Evolutionary conservation across 2,329 filamentous ascomycete genomes (phyloP), one percentile per base, ranked within the genome.

Genomic region (Arthrobotrys entomopaga): DNA sequence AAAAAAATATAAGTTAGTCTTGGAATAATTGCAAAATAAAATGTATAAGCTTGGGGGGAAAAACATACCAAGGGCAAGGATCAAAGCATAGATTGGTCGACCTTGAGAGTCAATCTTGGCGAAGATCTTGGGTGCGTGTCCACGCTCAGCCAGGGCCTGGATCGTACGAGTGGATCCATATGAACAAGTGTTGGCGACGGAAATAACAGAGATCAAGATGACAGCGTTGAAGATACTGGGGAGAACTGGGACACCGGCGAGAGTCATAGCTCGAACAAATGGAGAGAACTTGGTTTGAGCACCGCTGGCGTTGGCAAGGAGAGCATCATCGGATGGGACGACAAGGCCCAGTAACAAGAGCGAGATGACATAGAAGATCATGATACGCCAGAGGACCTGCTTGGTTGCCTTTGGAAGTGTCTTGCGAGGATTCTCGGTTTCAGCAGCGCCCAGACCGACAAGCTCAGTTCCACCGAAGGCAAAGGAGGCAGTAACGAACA

Each of bases 401-500:
- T 81, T 81, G 15, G 82, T 81, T 43, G 83, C 83, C 70, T 80
- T 80, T 2, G 83, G 83, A 26, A 84, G 80, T 4, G 82, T 81
- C 77, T 83, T 86, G 69, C 83, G 82, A 40, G 87, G 86, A 76
- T 88, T 86, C 19, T 82, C 82, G 8, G 86, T 86, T 79, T 88
- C 86, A 20, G 86, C 86, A 43, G 86, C 86, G 22, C 86, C 86
- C 50, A 88, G 81, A 79, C 87, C 87, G 49, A 88, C 86, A 42
- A 89, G 81, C 80, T 89, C 87, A 22, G 87, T 88, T 76, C 87
- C 87, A 50, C 85, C 84, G 80, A 88, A 89, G 54, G 87, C 83
- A 77, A 89, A 89, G 1, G 87, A 86, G 16, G 87, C 87, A 26
- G 87, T 88, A 66, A 89, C 86, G 78, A 89, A 89, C 50, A 88